Conservation (phyloP, 2,329 filamentous ascomycete genomes). For the Boeremia lycopersici region DNA sequence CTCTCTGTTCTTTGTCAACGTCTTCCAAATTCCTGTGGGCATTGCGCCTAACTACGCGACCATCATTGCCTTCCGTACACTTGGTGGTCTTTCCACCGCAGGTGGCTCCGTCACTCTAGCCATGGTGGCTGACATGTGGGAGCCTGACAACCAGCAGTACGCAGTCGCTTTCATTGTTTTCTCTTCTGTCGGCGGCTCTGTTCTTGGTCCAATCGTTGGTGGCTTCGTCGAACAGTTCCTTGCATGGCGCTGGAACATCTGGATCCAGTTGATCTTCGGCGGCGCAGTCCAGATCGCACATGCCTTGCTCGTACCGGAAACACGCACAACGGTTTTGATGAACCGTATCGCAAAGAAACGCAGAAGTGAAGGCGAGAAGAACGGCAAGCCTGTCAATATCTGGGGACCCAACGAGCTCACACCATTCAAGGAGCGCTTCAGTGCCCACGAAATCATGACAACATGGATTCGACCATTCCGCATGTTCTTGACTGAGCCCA, state of each 20-base stretch:
- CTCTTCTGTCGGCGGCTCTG: conserved; percentile 77
- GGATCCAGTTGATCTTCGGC: conserved; percentile 85
- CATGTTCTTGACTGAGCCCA: conserved; percentile 78
- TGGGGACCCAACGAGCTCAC: conserved; percentile 76
- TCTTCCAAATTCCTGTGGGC: conserved; percentile 70
- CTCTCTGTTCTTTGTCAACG: conserved; percentile 75
- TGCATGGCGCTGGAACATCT: conserved; percentile 79
- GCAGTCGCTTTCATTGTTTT: conserved; percentile 64
- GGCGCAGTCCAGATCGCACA: conserved; percentile 71
- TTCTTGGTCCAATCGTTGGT: conserved; percentile 78
- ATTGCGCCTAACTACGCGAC: conserved; percentile 75
- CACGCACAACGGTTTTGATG: conserved; percentile 76
- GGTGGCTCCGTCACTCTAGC: conserved; percentile 69
- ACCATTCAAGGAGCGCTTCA: conserved; percentile 45
- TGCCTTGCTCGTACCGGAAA: conserved; percentile 75
- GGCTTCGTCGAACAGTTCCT: conserved; percentile 74
- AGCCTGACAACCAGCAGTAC: conserved; percentile 16
- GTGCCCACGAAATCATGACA: conserved; percentile 49
- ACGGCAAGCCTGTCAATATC: conserved; percentile 64
- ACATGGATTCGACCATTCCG: conserved; percentile 68
- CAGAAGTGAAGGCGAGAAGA: conserved; percentile 66
- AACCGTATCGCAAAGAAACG: conserved; percentile 78
- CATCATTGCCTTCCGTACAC: conserved; percentile 66
- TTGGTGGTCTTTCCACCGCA: conserved; percentile 57
- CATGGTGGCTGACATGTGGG: conserved; percentile 68